Evolutionary conservation across 2,329 filamentous ascomycete species (phyloP).

Genomic region (Lomentospora prolificans): DNA sequence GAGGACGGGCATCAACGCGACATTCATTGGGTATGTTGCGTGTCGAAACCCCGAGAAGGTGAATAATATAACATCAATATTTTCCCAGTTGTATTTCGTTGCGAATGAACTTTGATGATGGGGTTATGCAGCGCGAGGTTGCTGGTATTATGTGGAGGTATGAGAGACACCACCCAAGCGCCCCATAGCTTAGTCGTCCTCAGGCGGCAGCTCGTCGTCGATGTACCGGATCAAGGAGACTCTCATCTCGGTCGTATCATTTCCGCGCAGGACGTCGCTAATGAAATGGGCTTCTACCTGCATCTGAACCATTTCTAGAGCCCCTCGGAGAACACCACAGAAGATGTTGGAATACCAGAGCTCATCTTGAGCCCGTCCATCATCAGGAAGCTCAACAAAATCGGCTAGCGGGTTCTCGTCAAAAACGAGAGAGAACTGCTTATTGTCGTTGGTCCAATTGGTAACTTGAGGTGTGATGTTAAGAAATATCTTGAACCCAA

Average conservation of each 20-base stretch:
- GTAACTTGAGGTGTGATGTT: constrained; percentile 90
- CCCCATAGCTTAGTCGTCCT: constrained; percentile 79
- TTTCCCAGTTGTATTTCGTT: too few species aligned
- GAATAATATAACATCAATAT: too few species aligned
- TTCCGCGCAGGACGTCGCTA: constrained; percentile 83
- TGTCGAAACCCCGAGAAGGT: too few species aligned
- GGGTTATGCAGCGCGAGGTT: too few species aligned
- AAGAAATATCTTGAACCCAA: constrained; percentile 98
- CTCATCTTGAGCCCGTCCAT: constrained; percentile 90
- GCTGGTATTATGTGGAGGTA: too few species aligned
- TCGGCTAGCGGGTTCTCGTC: constrained; percentile 96
- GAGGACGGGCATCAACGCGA: too few species aligned
- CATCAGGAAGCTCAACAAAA: constrained; percentile 94
- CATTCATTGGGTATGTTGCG: too few species aligned
- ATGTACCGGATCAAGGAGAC: constrained; percentile 88
- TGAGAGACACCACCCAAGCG: too few species aligned
- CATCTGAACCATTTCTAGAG: constrained; percentile 99
- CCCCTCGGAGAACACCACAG: constrained; percentile 82
- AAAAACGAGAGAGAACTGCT: constrained; percentile 91
- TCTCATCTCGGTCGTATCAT: constrained; percentile 95
- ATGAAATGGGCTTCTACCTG: constrained; percentile 96
- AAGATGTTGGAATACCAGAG: constrained; percentile 98
- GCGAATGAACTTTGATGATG: too few species aligned
- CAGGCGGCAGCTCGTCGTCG: constrained; percentile 92
- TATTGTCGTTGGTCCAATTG: constrained; percentile 93